phyloP scores from a whole-genome alignment of 78 protist species.

The Tieghemostelium lacteum region DNA sequence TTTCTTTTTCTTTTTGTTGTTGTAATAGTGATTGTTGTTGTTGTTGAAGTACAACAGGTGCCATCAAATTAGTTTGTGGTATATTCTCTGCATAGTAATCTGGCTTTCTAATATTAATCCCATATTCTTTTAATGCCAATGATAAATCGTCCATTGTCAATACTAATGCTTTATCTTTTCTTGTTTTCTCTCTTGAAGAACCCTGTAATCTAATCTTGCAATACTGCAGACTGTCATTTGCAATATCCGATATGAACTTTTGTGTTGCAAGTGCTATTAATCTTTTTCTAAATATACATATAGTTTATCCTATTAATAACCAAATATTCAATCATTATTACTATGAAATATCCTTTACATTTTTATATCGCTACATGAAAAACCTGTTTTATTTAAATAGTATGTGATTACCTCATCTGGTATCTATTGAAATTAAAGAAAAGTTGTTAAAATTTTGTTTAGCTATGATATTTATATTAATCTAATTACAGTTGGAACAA shows the following conservation, averaged over 20 bases:
- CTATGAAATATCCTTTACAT: conserved; percentile 37
- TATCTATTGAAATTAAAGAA: not conserved
- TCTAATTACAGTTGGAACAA: conserved; percentile 61
- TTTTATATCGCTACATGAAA: conserved; percentile 68
- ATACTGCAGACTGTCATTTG: conserved; percentile 62
- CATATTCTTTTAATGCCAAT: conserved; percentile 70
- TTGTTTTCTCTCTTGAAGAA: conserved; percentile 69
- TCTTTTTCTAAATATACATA: conserved; percentile 66
- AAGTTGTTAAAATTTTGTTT: not conserved
- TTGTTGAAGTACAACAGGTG: not conserved
- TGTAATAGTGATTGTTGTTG: conserved; percentile 4
- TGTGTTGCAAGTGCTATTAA: conserved; percentile 82
- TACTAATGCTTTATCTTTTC: conserved; percentile 71
- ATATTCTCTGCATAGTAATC: conserved; percentile 77
- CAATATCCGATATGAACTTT: conserved; percentile 80
- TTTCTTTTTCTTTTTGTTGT: not conserved
- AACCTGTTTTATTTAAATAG: conserved; percentile 78
- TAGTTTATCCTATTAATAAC: too few species aligned
- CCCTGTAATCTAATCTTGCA: conserved; percentile 79
- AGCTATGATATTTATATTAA: not conserved
- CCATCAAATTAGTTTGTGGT: conserved; percentile 8
- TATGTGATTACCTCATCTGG: conserved; percentile 68
- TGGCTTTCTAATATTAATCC: conserved; percentile 78
- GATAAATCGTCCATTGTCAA: conserved; percentile 78
- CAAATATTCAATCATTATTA: too few species aligned